phyloP scores from a whole-genome alignment of 176 grass and related monocot species.

The Areca catechu region DNA sequence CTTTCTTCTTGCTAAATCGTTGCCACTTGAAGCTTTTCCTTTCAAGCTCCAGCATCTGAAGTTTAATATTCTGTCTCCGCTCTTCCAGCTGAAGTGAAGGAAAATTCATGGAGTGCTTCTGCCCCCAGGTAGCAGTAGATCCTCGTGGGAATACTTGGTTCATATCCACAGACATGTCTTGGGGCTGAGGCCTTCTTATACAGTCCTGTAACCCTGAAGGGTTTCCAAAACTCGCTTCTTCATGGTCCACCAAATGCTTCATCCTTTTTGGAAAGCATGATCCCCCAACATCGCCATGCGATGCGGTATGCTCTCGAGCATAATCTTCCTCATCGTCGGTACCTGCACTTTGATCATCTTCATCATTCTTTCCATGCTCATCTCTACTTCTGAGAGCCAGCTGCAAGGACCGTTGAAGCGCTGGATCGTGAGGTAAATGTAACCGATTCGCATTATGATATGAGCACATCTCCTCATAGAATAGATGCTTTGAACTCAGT shows the following conservation, averaged over 20 bases:
- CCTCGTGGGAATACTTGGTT: slow-evolving; percentile 7
- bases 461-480: slow-evolving; percentile 68
- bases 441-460: slow-evolving; percentile 48
- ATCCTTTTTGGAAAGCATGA: neutral
- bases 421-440: slow-evolving; percentile 41
- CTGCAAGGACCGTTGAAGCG: slow-evolving; percentile 40
- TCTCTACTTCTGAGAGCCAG: slow-evolving; percentile 44
- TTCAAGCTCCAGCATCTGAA: slow-evolving; percentile 39
- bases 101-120: neutral
- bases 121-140: slow-evolving; percentile 11
- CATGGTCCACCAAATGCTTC: slow-evolving; percentile 1
- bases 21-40: slow-evolving; percentile 49
- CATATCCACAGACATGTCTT: slow-evolving; percentile 2
- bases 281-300: neutral
- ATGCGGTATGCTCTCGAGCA: neutral
- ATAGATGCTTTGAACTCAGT: slow-evolving; percentile 61
- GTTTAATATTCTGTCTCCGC: slow-evolving; percentile 32
- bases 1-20: slow-evolving; percentile 44
- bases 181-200: neutral
- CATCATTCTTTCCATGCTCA: slow-evolving; percentile 46
- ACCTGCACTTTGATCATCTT: slow-evolving; percentile 40
- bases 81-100: slow-evolving; percentile 5
- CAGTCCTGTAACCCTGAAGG: neutral
- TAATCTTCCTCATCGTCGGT: slow-evolving; percentile 44
- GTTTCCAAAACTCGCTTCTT: neutral